These are phyloP conservation scores for Ophiocordyceps unilateralis DNA, from an alignment of 2,329 filamentous ascomycete genomes.

Conservation along the genomic window DNA sequence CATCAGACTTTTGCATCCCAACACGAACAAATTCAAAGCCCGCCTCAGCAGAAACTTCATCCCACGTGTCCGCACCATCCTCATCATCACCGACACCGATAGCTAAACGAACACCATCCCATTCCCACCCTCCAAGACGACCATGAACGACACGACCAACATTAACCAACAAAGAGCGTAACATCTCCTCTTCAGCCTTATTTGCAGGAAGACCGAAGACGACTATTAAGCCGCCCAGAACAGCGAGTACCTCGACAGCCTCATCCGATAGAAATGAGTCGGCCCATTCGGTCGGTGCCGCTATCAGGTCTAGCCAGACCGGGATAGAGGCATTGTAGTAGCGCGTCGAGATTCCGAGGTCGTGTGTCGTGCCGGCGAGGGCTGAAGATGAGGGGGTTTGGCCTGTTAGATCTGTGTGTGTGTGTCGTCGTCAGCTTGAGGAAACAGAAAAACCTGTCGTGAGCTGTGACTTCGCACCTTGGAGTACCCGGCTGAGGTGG, in stretches of 20 bases:
- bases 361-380: constrained; percentile 41
- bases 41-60: constrained; percentile 37
- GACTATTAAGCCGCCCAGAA: constrained; percentile 40
- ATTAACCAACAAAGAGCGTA: constrained; percentile 27
- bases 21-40: constrained; percentile 48
- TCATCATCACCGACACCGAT: constrained; percentile 30
- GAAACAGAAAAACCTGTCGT: no score
- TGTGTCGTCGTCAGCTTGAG: neutral
- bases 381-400: neutral
- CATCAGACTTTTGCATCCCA: constrained; percentile 17
- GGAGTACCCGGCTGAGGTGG: constrained; percentile 31
- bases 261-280: constrained; percentile 40
- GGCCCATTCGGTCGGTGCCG: constrained; percentile 34
- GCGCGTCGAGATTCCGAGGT: constrained; percentile 33
- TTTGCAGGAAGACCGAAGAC: no score
- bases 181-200: constrained; percentile 5
- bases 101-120: constrained; percentile 47
- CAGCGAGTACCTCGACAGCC: constrained; percentile 42
- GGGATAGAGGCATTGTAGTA: constrained; percentile 46
- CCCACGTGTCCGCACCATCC: constrained; percentile 37
- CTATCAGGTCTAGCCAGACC: constrained; percentile 49
- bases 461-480: constrained; percentile 34
- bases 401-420: neutral
- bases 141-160: constrained; percentile 38
- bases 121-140: constrained; percentile 41